A percentile compares a stretch with the other conserved stretches of the same genome.
phyloP scores from a whole-genome alignment of 2,329 filamentous ascomycete genomes.

The Chaetothyriales sp. region DNA sequence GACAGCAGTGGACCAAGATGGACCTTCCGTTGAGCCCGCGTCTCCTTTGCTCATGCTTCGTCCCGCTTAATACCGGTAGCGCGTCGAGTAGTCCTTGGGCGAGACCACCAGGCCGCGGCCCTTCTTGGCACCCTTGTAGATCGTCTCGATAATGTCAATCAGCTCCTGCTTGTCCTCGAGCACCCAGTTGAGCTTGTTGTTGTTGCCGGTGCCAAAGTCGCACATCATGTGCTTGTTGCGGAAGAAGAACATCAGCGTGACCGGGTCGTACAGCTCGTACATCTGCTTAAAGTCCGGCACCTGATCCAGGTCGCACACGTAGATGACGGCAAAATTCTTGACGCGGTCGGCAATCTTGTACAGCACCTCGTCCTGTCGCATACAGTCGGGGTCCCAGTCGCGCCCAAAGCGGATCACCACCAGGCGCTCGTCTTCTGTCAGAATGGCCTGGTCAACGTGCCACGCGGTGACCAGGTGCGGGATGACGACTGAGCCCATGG shows the following conservation, averaged over 20 bases:
- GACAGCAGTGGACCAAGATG: neutral
- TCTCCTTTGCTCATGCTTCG: too few relatives aligned
- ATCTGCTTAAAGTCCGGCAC: constrained; percentile 91
- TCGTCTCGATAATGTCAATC: constrained; percentile 96
- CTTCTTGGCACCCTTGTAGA: constrained; percentile 97
- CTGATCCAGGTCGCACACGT: constrained; percentile 83
- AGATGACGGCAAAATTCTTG: constrained; percentile 86
- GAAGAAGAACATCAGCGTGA: constrained; percentile 96
- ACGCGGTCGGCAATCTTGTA: constrained; percentile 88
- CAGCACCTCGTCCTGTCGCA: constrained; percentile 81
- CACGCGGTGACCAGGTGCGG: constrained; percentile 84
- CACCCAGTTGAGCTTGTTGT: constrained; percentile 96
- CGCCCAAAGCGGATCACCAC: constrained; percentile 89
- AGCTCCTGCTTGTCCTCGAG: constrained; percentile 96
- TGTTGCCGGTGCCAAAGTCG: constrained; percentile 95
- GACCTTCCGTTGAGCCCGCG: too few relatives aligned
- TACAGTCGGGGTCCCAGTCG: constrained; percentile 55
- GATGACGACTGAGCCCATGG: constrained; percentile 33
- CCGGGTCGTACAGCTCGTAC: constrained; percentile 84
- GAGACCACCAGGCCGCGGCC: constrained; percentile 91
- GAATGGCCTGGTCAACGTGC: constrained; percentile 97
- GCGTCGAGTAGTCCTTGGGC: constrained; percentile 69
- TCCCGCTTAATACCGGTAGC: constrained; percentile 56
- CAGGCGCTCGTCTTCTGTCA: constrained; percentile 77
- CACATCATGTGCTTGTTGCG: constrained; percentile 71